These are phyloP conservation scores for Raffaelea albimanens DNA, from an alignment of 2,329 filamentous ascomycete species.

Conservation along the genomic window DNA sequence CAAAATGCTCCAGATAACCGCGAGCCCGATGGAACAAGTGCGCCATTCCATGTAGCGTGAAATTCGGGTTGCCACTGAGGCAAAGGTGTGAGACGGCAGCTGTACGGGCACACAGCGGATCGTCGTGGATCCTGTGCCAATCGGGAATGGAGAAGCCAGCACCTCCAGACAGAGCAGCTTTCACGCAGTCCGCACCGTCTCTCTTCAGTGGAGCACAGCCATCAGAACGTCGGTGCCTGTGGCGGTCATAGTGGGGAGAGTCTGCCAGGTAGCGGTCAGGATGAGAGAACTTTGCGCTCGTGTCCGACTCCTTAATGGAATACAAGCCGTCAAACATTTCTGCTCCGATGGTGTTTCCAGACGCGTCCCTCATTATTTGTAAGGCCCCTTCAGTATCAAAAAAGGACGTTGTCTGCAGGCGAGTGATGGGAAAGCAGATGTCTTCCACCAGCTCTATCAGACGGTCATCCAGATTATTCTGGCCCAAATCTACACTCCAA, in stretches of 20 bases:
- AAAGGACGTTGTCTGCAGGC: constrained; percentile 22
- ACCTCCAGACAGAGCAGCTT: constrained; percentile 19
- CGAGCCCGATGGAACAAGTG: constrained; percentile 30
- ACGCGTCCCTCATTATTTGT: constrained; percentile 5
- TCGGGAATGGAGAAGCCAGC: constrained; percentile 9
- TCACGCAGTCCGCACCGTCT: constrained; percentile 24
- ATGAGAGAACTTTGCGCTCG: constrained; percentile 34
- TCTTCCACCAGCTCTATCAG: constrained; percentile 23
- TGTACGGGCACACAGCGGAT: constrained; percentile 7
- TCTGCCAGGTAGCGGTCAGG: constrained; percentile 39
- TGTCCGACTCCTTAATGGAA: constrained; percentile 36
- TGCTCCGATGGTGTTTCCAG: constrained; percentile 19
- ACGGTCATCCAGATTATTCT: constrained; percentile 42
- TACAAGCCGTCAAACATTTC: constrained; percentile 30
- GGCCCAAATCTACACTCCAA: constrained; percentile 48
- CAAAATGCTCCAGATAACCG: constrained; percentile 42
- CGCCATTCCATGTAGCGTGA: constrained; percentile 34
- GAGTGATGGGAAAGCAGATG: constrained; percentile 19
- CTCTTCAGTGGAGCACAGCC: constrained; percentile 20
- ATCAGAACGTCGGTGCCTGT: constrained; percentile 23
- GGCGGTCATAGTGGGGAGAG: constrained; percentile 30
- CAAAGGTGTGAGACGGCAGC: constrained; percentile 43
- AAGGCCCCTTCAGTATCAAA: constrained; percentile 35
- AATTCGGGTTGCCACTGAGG: constrained; percentile 34
- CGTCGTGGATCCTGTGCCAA: constrained; percentile 8